Conservation (phyloP, 2,329 filamentous ascomycete species). For the Sarocladium oryzae region DNA sequence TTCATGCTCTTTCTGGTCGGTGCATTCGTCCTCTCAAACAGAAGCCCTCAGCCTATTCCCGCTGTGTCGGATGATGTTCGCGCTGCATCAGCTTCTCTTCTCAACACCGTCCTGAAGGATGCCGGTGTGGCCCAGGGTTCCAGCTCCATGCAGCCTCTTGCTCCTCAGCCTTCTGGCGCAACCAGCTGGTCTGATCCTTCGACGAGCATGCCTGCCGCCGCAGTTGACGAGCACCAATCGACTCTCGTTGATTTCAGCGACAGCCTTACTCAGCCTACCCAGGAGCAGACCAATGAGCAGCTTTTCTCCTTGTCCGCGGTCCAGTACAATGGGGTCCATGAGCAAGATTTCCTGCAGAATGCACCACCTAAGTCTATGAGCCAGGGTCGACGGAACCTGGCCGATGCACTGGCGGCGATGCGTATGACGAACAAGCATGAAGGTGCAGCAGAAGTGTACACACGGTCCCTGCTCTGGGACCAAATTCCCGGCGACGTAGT, state of each 20-base stretch:
- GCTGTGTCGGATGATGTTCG: slow-evolving; percentile 76
- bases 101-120: slow-evolving; percentile 78
- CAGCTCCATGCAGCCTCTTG: slow-evolving; percentile 34
- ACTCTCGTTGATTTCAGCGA: slow-evolving; percentile 62
- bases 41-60: slow-evolving; percentile 64
- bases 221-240: slow-evolving; percentile 38
- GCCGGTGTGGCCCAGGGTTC: slow-evolving; percentile 51
- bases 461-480: slow-evolving; percentile 87
- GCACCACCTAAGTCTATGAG: slow-evolving; percentile 40
- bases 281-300: slow-evolving; percentile 82
- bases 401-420: slow-evolving; percentile 75
- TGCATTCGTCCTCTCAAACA: slow-evolving; percentile 89
- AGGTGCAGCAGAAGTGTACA: slow-evolving; percentile 78
- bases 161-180: slow-evolving; percentile 46
- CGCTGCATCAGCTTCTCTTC: slow-evolving; percentile 67
- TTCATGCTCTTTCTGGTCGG: slow-evolving; percentile 96
- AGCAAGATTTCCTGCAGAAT: slow-evolving; percentile 61
- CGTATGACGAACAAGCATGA: slow-evolving; percentile 62
- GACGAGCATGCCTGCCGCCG: slow-evolving; percentile 34
- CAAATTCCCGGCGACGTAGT: slow-evolving; percentile 90
- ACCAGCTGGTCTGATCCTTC: slow-evolving; percentile 35
- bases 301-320: slow-evolving; percentile 78
- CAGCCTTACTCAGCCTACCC: slow-evolving; percentile 65
- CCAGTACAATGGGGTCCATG: slow-evolving; percentile 74
- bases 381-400: slow-evolving; percentile 66